These are phyloP conservation scores for Thielaviopsis cerberus DNA, from an alignment of 2,329 filamentous ascomycete species.

Conservation along the genomic window DNA sequence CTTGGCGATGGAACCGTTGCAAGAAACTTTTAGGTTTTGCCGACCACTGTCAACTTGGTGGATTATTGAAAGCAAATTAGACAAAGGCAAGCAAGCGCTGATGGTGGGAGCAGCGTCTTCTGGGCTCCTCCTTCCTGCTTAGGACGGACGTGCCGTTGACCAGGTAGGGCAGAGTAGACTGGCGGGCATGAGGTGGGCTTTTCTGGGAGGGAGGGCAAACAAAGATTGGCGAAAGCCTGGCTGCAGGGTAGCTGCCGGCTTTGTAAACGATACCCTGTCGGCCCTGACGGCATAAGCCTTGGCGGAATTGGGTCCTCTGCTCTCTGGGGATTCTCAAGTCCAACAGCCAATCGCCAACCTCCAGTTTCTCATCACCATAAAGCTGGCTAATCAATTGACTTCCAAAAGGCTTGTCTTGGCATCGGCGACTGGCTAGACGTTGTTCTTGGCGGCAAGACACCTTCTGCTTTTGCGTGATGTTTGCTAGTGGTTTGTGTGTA, in stretches of 20 bases:
- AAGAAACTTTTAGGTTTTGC: neutral
- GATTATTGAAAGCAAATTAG: neutral
- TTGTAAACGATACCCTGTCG: too few relatives aligned
- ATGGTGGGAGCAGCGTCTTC: neutral
- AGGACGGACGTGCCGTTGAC: neutral
- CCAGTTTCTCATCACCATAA: neutral
- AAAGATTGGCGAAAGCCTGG: neutral
- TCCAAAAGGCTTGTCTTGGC: neutral
- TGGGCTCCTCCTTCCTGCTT: neutral
- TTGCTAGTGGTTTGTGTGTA: too few relatives aligned
- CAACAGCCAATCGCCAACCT: neutral
- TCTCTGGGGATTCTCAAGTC: neutral
- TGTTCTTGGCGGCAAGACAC: too few relatives aligned
- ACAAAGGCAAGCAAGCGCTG: neutral
- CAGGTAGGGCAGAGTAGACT: neutral
- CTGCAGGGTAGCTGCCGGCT: too few relatives aligned
- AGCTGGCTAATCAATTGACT: neutral
- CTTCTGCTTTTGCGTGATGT: too few relatives aligned
- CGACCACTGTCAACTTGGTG: too few relatives aligned
- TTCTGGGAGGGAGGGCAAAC: too few relatives aligned
- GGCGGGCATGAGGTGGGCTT: too few relatives aligned
- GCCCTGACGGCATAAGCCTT: too few relatives aligned
- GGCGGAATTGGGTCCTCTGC: too few relatives aligned
- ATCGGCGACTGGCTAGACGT: neutral
- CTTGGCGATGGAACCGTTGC: neutral